Percentiles rank a stretch among this genome's conserved stretches.
Evolutionary conservation across 345 rosid species (phyloP).

Genomic region (Aegle marmelos): DNA sequence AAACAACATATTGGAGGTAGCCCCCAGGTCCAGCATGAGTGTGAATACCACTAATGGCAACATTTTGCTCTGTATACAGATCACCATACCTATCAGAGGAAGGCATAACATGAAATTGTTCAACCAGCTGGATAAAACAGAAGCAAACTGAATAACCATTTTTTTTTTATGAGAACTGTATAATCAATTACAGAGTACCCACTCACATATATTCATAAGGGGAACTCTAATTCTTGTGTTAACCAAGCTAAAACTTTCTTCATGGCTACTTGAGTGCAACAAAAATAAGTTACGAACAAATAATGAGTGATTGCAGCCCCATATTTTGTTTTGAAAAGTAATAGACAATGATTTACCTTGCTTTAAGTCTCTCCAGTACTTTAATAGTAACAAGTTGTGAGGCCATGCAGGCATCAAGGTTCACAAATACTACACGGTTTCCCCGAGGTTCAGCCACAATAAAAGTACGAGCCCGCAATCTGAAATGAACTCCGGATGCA

Average conservation of each 20-base stretch:
- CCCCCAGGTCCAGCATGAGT: slow-evolving; percentile 85
- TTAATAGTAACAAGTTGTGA: slow-evolving; percentile 63
- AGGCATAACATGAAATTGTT: slow-evolving; percentile 9
- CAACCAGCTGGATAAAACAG: not conserved
- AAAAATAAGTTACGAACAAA: not conserved
- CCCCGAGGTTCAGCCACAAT: slow-evolving; percentile 65
- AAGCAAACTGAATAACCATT: not conserved
- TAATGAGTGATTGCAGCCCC: not conserved
- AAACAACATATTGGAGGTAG: slow-evolving; percentile 68
- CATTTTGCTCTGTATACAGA: slow-evolving; percentile 61
- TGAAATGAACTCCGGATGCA: slow-evolving; percentile 67
- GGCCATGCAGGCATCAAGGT: slow-evolving; percentile 84
- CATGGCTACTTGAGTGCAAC: not conserved
- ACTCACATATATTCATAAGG: not conserved
- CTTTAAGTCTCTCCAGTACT: slow-evolving; percentile 65
- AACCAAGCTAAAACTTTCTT: not conserved
- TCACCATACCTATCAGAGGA: slow-evolving; percentile 48
- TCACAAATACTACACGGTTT: slow-evolving; percentile 54
- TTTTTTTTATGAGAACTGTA: too few relatives aligned
- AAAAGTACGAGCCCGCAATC: slow-evolving; percentile 63
- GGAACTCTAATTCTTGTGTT: not conserved
- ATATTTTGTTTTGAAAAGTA: too few relatives aligned
- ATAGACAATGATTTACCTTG: slow-evolving; percentile 39
- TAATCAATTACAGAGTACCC: not conserved
- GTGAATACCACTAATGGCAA: slow-evolving; percentile 78